phyloP scores from a whole-genome alignment of 108 stramenopile species.

The Pseudonitzschia multiseries region DNA sequence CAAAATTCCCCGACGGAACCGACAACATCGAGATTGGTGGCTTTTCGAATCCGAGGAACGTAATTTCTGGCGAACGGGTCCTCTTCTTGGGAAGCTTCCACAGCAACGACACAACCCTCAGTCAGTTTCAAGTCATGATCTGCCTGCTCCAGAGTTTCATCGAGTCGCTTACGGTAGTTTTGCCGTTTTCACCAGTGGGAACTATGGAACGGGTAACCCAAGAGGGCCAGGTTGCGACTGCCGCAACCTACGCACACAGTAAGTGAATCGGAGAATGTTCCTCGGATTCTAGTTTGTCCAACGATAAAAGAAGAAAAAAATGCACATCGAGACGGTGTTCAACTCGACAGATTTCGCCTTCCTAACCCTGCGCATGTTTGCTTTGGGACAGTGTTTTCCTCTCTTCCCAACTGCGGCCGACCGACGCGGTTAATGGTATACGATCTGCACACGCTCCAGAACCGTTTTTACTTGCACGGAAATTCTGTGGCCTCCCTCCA shows the following conservation, averaged over 20 bases:
- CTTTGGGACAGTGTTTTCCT: constrained; percentile 53
- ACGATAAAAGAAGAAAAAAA: too few species aligned
- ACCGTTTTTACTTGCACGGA: constrained; percentile 79
- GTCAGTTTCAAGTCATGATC: constrained; percentile 90
- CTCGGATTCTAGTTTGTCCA: background rate
- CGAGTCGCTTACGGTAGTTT: constrained; percentile 77
- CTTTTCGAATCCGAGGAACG: constrained; percentile 62
- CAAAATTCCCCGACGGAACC: constrained; percentile 86
- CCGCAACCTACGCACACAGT: constrained; percentile 83
- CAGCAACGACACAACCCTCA: constrained; percentile 91
- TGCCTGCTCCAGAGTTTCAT: constrained; percentile 77
- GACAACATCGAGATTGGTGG: constrained; percentile 80
- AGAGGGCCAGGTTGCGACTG: constrained; percentile 87
- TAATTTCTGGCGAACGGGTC: constrained; percentile 83
- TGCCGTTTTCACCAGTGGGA: constrained; percentile 83
- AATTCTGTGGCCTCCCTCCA: constrained; percentile 80
- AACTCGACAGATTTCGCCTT: background rate
- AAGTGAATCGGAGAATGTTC: background rate
- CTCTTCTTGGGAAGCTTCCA: constrained; percentile 84
- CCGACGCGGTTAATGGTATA: constrained; percentile 88
- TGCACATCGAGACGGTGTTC: background rate
- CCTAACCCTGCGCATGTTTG: background rate
- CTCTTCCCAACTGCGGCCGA: constrained; percentile 76
- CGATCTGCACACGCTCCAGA: constrained; percentile 89
- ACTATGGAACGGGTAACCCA: constrained; percentile 88